Evolutionary conservation across 768 basidiomycete species (phyloP).

Genomic region (Rhodotorula babjevae): DNA sequence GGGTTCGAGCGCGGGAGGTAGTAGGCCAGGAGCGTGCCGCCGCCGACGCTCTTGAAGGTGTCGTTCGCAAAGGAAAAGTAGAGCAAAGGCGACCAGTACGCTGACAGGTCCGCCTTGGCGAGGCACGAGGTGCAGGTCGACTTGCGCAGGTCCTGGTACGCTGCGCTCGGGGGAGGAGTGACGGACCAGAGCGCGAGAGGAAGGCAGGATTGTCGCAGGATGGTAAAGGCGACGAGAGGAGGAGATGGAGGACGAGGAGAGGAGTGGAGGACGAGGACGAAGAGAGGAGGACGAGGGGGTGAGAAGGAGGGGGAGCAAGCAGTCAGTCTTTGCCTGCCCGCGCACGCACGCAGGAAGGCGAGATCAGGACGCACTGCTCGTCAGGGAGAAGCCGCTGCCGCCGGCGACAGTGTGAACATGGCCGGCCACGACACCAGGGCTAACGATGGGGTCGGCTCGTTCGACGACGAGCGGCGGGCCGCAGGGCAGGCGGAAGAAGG

Average conservation of each 20-base stretch:
- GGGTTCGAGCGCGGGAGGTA: slow-evolving; percentile 43
- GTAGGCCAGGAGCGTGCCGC: slow-evolving; percentile 28
- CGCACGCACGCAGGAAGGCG: background rate
- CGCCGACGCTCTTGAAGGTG: background rate
- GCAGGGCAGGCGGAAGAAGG: background rate
- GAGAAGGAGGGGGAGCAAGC: too few relatives aligned
- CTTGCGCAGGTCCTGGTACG: slow-evolving; percentile 43
- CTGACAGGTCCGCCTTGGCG: slow-evolving; percentile 46
- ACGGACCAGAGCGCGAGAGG: too few relatives aligned
- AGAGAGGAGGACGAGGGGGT: too few relatives aligned
- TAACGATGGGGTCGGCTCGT: slow-evolving; percentile 41
- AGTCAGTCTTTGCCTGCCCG: too few relatives aligned
- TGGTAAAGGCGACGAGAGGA: too few relatives aligned
- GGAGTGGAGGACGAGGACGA: background rate
- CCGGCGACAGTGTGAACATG: slow-evolving; percentile 48
- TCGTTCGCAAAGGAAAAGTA: slow-evolving; percentile 10
- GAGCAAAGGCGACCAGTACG: slow-evolving; percentile 32
- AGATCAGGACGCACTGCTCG: background rate
- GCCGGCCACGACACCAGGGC: slow-evolving; percentile 30
- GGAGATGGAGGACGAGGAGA: too few relatives aligned
- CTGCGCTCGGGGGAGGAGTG: slow-evolving; percentile 28
- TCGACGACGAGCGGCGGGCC: slow-evolving; percentile 10
- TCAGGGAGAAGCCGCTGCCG: slow-evolving; percentile 45
- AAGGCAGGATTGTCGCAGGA: too few relatives aligned
- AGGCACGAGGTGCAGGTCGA: slow-evolving; percentile 47